Evolutionary conservation across 176 grass and related monocot species (phyloP).

Genomic region (Luzula sylvatica): DNA sequence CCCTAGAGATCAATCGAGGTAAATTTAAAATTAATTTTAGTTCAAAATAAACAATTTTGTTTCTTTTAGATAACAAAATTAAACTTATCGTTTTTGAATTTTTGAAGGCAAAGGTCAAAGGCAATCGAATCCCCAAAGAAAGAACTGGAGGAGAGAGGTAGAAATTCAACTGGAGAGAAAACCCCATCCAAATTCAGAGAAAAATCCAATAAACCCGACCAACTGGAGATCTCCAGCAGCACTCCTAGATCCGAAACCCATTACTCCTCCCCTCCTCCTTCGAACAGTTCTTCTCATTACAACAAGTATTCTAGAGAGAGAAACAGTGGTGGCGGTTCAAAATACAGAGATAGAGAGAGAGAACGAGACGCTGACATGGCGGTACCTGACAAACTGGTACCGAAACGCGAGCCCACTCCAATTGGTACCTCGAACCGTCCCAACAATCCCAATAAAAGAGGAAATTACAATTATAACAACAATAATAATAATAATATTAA

Average conservation of each 20-base stretch:
- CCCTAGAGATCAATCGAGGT: slow-evolving; percentile 28
- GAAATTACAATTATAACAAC: slow-evolving; percentile 51
- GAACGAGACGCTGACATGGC: slow-evolving; percentile 40
- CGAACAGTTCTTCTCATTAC: slow-evolving; percentile 58
- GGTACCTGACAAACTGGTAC: slow-evolving; percentile 36
- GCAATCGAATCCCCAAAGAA: slow-evolving; percentile 54
- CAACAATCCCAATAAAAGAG: slow-evolving; percentile 34
- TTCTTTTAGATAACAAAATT: no score
- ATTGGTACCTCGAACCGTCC: slow-evolving; percentile 53
- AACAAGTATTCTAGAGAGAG: slow-evolving; percentile 64
- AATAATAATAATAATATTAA: slow-evolving; percentile 43
- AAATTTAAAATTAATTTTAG: no score
- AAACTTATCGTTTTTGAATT: no score
- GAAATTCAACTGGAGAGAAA: slow-evolving; percentile 43
- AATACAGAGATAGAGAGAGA: slow-evolving; percentile 68
- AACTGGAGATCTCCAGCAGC: slow-evolving; percentile 46
- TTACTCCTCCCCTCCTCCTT: slow-evolving; percentile 44
- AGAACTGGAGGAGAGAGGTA: slow-evolving; percentile 64
- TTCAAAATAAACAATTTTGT: no score
- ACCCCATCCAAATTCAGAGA: slow-evolving; percentile 59
- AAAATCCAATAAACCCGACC: slow-evolving; percentile 42
- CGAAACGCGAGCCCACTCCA: slow-evolving; percentile 65
- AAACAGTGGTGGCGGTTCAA: slow-evolving; percentile 28
- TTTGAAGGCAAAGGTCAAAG: slow-evolving; percentile 65
- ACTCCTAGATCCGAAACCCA: slow-evolving; percentile 58